These are phyloP conservation scores for Solanum pinnatisectum DNA, from an alignment of 257 asterid genomes.

Conservation along the genomic window DNA sequence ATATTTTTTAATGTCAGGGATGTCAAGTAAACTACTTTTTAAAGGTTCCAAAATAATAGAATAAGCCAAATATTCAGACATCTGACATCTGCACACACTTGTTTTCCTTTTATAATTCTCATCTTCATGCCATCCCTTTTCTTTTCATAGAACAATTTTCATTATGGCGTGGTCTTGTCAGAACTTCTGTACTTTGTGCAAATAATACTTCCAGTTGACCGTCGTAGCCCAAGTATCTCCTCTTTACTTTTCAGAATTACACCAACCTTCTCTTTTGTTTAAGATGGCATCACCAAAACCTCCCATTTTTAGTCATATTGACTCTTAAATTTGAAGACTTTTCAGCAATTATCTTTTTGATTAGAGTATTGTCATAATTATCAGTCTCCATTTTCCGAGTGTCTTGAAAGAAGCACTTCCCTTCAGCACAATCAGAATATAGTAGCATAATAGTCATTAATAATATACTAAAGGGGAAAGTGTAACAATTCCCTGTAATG, in stretches of 20 bases:
- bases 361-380: not conserved
- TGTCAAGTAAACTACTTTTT: not conserved
- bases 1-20: not conserved
- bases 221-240: not conserved
- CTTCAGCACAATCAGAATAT: not conserved
- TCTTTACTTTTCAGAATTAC: not conserved
- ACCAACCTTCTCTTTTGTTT: not conserved
- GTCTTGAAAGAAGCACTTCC: not conserved
- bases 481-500: not conserved
- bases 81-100: not conserved
- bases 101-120: not conserved
- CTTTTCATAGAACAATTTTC: not conserved
- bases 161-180: not conserved
- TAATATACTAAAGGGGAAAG: not conserved
- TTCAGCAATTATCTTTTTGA: not conserved
- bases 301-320: not conserved
- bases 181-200: not conserved
- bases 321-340: not conserved
- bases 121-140: not conserved
- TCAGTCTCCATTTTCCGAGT: not conserved
- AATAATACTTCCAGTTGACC: not conserved
- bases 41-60: not conserved
- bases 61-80: not conserved
- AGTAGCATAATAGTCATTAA: not conserved
- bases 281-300: not conserved